These are phyloP conservation scores for Cystofilobasidium capitatum DNA, from an alignment of 768 basidiomycete species.

Conservation along the genomic window DNA sequence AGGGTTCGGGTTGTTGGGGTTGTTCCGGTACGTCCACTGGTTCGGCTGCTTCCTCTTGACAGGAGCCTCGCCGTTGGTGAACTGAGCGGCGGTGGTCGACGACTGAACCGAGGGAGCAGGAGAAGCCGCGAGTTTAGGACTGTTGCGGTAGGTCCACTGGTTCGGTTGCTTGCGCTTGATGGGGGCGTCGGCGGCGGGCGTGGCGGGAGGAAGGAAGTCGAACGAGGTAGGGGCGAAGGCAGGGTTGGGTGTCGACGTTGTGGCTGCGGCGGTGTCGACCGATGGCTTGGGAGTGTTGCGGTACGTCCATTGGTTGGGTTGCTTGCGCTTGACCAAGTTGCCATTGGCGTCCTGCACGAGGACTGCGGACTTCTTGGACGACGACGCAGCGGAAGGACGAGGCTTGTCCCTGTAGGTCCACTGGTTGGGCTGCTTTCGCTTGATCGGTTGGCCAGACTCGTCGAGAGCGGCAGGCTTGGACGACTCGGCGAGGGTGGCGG, in stretches of 20 bases:
- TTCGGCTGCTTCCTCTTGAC: neutral
- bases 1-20: too few species aligned
- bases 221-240: too few species aligned
- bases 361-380: too few species aligned
- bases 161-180: neutral
- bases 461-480: neutral
- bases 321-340: too few species aligned
- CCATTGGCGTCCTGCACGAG: too few species aligned
- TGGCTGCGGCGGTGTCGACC: neutral
- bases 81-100: neutral
- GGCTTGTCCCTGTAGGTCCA: neutral
- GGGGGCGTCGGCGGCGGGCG: too few species aligned
- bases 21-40: conserved; percentile 1
- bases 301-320: neutral
- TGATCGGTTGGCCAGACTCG: neutral
- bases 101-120: too few species aligned
- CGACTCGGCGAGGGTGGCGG: neutral
- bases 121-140: neutral
- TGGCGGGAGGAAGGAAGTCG: too few species aligned
- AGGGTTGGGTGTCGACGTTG: neutral
- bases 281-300: neutral
- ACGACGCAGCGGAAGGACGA: too few species aligned
- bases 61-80: neutral
- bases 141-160: neutral
- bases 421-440: conserved; percentile 5